phyloP scores from a whole-genome alignment of 2,329 filamentous ascomycete species.

The Aspergillus thermomutatus region DNA sequence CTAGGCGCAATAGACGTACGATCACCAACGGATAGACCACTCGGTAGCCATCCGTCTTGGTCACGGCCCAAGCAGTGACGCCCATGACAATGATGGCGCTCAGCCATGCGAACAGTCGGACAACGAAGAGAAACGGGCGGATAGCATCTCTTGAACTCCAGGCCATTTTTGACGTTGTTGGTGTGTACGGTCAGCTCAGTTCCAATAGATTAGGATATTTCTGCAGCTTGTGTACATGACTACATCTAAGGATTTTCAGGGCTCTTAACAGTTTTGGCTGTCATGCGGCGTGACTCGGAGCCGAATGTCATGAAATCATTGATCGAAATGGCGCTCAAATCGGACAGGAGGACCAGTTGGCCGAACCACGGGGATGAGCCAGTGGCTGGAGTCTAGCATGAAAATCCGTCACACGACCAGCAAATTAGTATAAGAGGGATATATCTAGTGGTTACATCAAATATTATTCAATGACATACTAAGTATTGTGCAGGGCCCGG shows the following conservation, averaged over 20 bases:
- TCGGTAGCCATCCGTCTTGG: constrained; percentile 10
- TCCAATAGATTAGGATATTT: not conserved
- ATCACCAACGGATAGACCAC: constrained; percentile 13
- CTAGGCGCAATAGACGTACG: not conserved
- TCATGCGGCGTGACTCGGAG: not conserved
- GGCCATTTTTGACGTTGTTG: not conserved
- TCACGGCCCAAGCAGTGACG: constrained; percentile 12
- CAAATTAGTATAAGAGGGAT: not conserved
- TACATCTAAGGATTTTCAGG: not conserved
- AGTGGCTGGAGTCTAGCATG: not conserved
- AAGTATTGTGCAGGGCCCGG: not conserved
- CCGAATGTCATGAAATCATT: not conserved
- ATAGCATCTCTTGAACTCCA: not conserved
- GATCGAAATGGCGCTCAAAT: not conserved
- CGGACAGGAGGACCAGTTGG: not conserved
- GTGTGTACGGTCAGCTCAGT: not conserved
- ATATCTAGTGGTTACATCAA: not conserved
- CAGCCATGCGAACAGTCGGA: constrained; percentile 12
- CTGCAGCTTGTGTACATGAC: not conserved
- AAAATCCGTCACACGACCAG: not conserved
- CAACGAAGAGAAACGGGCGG: constrained; percentile 8
- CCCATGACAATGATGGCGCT: constrained; percentile 12
- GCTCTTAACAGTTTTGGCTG: not conserved
- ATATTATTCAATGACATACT: not conserved
- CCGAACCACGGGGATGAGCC: not conserved